Base-by-base conservation (phyloP, 2,329 filamentous ascomycete species). In the Cladophialophora immunda region DNA sequence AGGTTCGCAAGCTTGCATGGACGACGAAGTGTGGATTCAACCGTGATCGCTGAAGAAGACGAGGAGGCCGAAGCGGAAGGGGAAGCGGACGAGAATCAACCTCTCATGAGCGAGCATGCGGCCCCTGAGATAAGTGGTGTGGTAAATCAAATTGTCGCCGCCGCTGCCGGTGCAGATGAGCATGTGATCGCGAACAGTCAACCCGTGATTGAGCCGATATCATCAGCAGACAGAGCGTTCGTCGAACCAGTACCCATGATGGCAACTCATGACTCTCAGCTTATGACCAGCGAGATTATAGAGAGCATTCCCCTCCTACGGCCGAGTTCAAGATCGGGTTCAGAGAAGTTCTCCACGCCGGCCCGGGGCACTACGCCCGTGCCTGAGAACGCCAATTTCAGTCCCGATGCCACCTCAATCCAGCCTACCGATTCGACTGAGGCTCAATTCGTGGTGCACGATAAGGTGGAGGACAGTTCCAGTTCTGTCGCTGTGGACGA, bases 1-100 rank as follows among this genome's bases (percentile, higher is more conserved):
- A 58, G 71, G 58, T 72, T 72, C 47, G 69, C 54, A 17, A 72
- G 71, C 56, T 50, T 72, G 27, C 71, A 71, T 36, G 69, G 67
- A 11, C 63, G 68, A 52, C 54, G 67, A 45, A 63, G 64, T 45
- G 55, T 29, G 19, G 65, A 64, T 50, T 34, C 66, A 11, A 53
- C 62, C 17, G 52, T 66, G 9, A 70, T 69, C 15, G 56, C 47
- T 11, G 66, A 70, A 61, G 68, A 69, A 34, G 67, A 70, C 19
- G 68, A 69, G 41, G 41, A 53, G 13, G 61, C 58, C 19, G 50
- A 52, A 19, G 50, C 27, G 19, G 52, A 67, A 47, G 15, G 19
- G 9, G 64, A 65, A 45, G 38, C 25, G n/a, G 47, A 50, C 34
- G 61, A 69, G 47, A 38, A 45, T n/a, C 36, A 36, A 29, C 65